Evolutionary conservation across 257 asterid species (phyloP).

Genomic region (Osmanthus fragrans): DNA sequence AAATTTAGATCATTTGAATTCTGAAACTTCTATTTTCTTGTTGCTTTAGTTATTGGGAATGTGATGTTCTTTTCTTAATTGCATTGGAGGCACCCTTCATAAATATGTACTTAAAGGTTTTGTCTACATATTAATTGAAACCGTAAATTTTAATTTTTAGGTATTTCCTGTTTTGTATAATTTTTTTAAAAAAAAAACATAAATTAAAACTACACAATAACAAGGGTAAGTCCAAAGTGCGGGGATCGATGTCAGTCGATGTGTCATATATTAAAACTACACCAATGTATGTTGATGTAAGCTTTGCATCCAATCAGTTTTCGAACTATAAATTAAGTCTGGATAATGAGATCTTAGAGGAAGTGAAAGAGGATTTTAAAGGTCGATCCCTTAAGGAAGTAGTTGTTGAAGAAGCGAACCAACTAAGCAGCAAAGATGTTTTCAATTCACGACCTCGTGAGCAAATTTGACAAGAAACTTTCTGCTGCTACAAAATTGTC

Average conservation of each 20-base stretch:
- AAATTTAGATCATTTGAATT: too few species aligned
- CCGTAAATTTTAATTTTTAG: background rate
- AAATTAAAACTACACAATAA: slow-evolving; percentile 54
- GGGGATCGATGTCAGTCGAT: slow-evolving; percentile 71
- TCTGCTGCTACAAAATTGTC: slow-evolving; percentile 92
- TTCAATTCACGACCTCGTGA: slow-evolving; percentile 92
- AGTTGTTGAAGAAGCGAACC: slow-evolving; percentile 62
- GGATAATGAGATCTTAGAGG: slow-evolving; percentile 74
- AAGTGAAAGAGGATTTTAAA: slow-evolving; percentile 59
- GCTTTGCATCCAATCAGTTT: slow-evolving; percentile 64
- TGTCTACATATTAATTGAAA: background rate
- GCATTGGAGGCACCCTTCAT: background rate
- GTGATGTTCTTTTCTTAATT: slow-evolving; percentile 26
- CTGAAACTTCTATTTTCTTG: background rate
- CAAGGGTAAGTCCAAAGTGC: slow-evolving; percentile 82
- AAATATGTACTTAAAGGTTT: background rate
- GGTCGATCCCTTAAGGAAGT: slow-evolving; percentile 89
- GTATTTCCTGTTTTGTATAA: too few species aligned
- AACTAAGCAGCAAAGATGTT: slow-evolving; percentile 85
- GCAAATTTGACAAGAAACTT: slow-evolving; percentile 92
- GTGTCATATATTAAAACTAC: too few species aligned
- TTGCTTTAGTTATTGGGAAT: slow-evolving; percentile 23
- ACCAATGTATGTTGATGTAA: too few species aligned
- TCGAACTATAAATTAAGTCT: slow-evolving; percentile 91
- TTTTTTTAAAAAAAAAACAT: too few species aligned